Evolutionary conservation across 2,329 filamentous ascomycete genomes (phyloP).

Genomic region (Phyllosticta citribraziliensis): DNA sequence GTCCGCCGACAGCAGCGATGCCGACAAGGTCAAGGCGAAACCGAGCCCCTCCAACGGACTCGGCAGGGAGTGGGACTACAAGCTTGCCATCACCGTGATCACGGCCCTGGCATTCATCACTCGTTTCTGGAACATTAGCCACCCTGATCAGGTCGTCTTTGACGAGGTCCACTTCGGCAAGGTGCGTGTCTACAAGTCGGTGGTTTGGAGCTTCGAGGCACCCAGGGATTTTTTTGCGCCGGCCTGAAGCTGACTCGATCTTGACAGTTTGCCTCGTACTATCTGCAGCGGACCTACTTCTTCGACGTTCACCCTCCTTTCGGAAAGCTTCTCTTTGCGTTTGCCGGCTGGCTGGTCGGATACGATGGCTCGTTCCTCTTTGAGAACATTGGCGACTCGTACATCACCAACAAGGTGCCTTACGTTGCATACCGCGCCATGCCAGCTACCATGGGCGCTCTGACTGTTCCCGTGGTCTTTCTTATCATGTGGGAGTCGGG

Average conservation of each 20-base stretch:
- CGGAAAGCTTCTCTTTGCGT: conserved; percentile 92
- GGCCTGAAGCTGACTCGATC: conserved; percentile 5
- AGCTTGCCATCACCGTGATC: conserved; percentile 64
- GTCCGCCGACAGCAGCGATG: neutral
- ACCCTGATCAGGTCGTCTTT: conserved; percentile 94
- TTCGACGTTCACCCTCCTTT: conserved; percentile 99
- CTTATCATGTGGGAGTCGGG: conserved; percentile 99
- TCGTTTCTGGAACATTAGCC: conserved; percentile 90
- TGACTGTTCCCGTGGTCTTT: conserved; percentile 91
- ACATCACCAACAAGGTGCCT: conserved; percentile 91
- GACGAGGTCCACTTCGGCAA: conserved; percentile 99
- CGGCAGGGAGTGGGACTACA: conserved; percentile 71
- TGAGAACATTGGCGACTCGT: conserved; percentile 98
- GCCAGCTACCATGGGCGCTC: conserved; percentile 79
- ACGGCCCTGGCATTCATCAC: conserved; percentile 81
- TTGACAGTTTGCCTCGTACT: conserved; percentile 51
- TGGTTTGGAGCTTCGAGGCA: neutral
- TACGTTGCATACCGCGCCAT: conserved; percentile 93
- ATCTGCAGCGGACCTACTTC: conserved; percentile 95
- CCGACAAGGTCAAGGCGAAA: conserved; percentile 23
- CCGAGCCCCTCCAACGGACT: conserved; percentile 22
- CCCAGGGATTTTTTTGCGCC: neutral
- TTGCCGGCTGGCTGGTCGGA: conserved; percentile 94
- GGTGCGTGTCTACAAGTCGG: conserved; percentile 45
- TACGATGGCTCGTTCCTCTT: conserved; percentile 97